Conservation (phyloP, 2,329 filamentous ascomycete species). For the Xylaria sp. region DNA sequence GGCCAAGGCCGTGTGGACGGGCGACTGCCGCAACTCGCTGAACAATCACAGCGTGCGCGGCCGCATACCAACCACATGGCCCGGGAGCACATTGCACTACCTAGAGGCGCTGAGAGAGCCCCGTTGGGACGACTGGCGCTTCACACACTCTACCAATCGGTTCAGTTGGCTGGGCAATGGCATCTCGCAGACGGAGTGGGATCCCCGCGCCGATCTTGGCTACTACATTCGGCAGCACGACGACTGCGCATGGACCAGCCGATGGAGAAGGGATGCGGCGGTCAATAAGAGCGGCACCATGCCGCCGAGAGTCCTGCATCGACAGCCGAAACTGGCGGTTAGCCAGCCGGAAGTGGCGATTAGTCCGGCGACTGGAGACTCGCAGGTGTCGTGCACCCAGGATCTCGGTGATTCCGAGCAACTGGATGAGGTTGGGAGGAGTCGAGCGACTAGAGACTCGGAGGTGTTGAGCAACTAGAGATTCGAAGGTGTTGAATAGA, state of each 20-base stretch:
- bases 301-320: neutral
- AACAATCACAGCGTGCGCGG: constrained; percentile 51
- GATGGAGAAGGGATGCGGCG: neutral
- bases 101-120: constrained; percentile 53
- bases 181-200: constrained; percentile 48
- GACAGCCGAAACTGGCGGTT: neutral
- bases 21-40: constrained; percentile 54
- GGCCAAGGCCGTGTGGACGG: constrained; percentile 51
- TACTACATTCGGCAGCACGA: constrained; percentile 24
- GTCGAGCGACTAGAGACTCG: no score
- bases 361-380: neutral
- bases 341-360: neutral
- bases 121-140: constrained; percentile 53
- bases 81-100: constrained; percentile 55
- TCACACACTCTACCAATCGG: constrained; percentile 46
- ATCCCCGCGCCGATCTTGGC: constrained; percentile 47
- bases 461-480: no score
- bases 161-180: constrained; percentile 51
- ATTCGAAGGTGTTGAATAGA: no score
- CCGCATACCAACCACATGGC: constrained; percentile 51
- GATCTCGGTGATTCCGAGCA: no score
- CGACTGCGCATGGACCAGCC: neutral
- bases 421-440: no score
- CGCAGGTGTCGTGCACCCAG: neutral
- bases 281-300: neutral